Evolutionary conservation across 352 stramenopile species (phyloP).

Genomic region (Phytophthora foliorum): DNA sequence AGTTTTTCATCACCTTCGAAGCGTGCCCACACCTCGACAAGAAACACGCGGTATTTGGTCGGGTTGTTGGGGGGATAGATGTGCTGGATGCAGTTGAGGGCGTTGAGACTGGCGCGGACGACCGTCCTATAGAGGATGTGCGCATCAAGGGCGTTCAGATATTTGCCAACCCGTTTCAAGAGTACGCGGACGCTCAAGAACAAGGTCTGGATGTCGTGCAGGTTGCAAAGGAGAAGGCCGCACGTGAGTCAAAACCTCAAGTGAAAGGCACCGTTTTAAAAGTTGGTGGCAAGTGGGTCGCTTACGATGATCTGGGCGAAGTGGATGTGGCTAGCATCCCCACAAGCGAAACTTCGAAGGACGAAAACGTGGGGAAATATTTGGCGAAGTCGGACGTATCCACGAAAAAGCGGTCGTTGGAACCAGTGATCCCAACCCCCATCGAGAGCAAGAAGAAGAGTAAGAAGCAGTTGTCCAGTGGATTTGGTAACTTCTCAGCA

Average conservation of each 20-base stretch:
- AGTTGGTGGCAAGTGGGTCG: slow-evolving; percentile 81
- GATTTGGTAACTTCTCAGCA: slow-evolving; percentile 84
- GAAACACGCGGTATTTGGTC: slow-evolving; percentile 98
- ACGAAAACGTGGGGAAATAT: slow-evolving; percentile 80
- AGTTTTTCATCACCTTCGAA: slow-evolving; percentile 99
- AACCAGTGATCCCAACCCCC: slow-evolving; percentile 44
- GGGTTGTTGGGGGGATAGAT: slow-evolving; percentile 93
- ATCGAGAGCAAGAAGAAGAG: slow-evolving; percentile 83
- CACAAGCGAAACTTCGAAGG: slow-evolving; percentile 48
- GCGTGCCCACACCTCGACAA: slow-evolving; percentile 97
- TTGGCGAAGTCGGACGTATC: slow-evolving; percentile 32
- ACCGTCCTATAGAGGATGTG: slow-evolving; percentile 88
- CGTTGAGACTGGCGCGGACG: slow-evolving; percentile 76
- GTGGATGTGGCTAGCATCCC: slow-evolving; percentile 61
- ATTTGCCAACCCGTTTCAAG: slow-evolving; percentile 91
- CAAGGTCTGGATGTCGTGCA: slow-evolving; percentile 70
- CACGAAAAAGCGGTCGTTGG: slow-evolving; percentile 39
- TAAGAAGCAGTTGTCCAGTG: slow-evolving; percentile 56
- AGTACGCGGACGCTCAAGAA: slow-evolving; percentile 76
- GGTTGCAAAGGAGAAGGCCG: slow-evolving; percentile 59
- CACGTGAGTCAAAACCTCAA: slow-evolving; percentile 53
- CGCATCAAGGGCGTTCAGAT: slow-evolving; percentile 84
- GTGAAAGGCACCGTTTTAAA: slow-evolving; percentile 84
- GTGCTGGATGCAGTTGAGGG: slow-evolving; percentile 85
- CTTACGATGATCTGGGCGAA: slow-evolving; percentile 78